Evolutionary conservation across 179 eudicot genomes (phyloP).

Genomic region (Amaranthus tricolor): DNA sequence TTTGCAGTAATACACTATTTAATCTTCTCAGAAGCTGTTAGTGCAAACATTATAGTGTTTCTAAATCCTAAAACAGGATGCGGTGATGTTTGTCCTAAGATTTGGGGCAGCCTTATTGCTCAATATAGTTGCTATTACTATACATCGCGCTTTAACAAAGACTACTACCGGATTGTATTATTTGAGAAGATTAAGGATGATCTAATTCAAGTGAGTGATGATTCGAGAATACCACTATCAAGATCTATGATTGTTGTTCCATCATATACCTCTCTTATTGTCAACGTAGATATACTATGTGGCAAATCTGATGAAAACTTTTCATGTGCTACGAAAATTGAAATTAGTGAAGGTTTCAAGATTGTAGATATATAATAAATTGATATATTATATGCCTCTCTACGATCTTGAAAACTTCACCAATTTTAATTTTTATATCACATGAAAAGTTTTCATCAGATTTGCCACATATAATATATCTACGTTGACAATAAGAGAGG

Average conservation of each 20-base stretch:
- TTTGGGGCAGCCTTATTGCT: conserved; percentile 5
- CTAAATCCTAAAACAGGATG: not conserved
- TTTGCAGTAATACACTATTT: conserved; percentile 14
- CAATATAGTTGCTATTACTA: conserved; percentile 13
- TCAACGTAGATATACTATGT: not conserved
- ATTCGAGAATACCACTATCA: conserved; percentile 6
- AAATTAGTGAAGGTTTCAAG: conserved; percentile 1
- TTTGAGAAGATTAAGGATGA: not conserved
- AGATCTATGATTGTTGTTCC: conserved; percentile 12
- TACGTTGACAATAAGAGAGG: conserved; percentile 1
- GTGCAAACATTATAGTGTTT: not conserved
- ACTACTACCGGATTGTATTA: conserved; percentile 2
- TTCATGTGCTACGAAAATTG: not conserved
- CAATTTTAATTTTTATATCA: conserved; percentile 5
- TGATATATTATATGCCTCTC: too few species aligned
- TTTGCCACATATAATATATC: not conserved
- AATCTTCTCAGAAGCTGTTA: not conserved
- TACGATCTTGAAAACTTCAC: not conserved
- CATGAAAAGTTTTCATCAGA: not conserved
- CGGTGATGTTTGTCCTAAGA: not conserved
- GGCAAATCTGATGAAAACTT: not conserved
- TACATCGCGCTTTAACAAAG: not conserved
- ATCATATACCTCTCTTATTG: conserved; percentile 5
- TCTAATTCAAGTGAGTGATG: not conserved
- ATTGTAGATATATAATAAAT: too few species aligned